These are phyloP conservation scores for Thraustochytrium striatum DNA, from an alignment of 352 stramenopile species.

Conservation along the genomic window DNA sequence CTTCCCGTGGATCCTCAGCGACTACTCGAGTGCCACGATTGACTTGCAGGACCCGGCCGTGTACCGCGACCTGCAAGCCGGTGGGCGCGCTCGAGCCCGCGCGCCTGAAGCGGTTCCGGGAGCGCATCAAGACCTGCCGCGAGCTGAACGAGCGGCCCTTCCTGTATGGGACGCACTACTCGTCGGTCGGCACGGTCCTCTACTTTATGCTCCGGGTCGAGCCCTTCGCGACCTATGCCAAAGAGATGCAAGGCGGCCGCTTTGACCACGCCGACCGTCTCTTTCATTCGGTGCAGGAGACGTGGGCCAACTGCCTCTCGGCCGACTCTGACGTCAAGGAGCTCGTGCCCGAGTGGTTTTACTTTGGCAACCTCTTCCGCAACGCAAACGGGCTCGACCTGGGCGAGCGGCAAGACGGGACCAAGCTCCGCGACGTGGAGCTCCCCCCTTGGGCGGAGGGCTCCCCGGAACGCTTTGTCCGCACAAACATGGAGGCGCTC, in stretches of 20 bases:
- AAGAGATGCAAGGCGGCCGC: slow-evolving; percentile 89
- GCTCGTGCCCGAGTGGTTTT: slow-evolving; percentile 89
- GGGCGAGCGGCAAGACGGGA: slow-evolving; percentile 38
- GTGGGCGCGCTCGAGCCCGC: slow-evolving; percentile 90
- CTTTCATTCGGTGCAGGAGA: slow-evolving; percentile 81
- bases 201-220: slow-evolving; percentile 98
- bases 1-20: slow-evolving; percentile 95
- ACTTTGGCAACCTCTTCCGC: slow-evolving; percentile 76
- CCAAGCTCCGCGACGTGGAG: slow-evolving; percentile 78
- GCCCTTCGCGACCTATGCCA: slow-evolving; percentile 89
- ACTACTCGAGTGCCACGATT: slow-evolving; percentile 87
- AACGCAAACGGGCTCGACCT: slow-evolving; percentile 78
- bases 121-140: slow-evolving; percentile 72
- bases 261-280: slow-evolving; percentile 87
- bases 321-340: slow-evolving; percentile 87
- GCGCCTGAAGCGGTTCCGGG: slow-evolving; percentile 83
- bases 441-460: slow-evolving; percentile 90
- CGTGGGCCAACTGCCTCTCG: slow-evolving; percentile 77
- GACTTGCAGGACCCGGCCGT: slow-evolving; percentile 82
- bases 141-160: slow-evolving; percentile 74
- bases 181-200: slow-evolving; percentile 86
- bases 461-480: slow-evolving; percentile 88
- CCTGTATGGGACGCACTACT: slow-evolving; percentile 74
- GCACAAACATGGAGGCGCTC: slow-evolving; percentile 86
- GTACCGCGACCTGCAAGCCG: slow-evolving; percentile 94